A percentile compares a stretch with the other conserved stretches of the same genome.
Conservation (phyloP, 2,329 filamentous ascomycete species). For the Penicillium aurantiogriseum region DNA sequence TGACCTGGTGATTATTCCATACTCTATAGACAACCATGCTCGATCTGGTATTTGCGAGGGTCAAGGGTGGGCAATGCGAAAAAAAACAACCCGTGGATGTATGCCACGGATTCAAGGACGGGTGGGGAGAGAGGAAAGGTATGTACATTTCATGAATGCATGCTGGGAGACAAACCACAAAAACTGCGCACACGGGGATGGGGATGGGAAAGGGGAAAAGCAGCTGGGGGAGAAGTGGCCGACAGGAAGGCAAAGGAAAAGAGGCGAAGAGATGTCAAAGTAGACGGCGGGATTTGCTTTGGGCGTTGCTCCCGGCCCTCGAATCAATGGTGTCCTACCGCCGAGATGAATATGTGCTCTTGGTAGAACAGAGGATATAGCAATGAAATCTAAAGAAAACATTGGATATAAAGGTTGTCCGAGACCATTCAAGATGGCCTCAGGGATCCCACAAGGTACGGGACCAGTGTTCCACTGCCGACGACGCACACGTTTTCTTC, state of each 20-base stretch:
- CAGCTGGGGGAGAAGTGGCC: conserved; percentile 5
- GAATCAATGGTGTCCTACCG: conserved; percentile 1
- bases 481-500: conserved; percentile 10
- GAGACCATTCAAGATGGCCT: neutral
- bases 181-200: conserved; percentile 16
- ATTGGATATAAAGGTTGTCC: neutral
- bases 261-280: neutral
- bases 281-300: neutral
- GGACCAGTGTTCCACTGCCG: neutral
- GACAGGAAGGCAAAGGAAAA: conserved; percentile 6
- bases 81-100: conserved; percentile 7
- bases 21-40: conserved; percentile 32
- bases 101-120: conserved; percentile 15
- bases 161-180: conserved; percentile 24
- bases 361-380: neutral
- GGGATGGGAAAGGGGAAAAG: conserved; percentile 12
- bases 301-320: neutral
- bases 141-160: conserved; percentile 37
- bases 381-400: neutral
- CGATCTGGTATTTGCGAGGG: conserved; percentile 29
- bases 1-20: conserved; percentile 30
- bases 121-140: conserved; percentile 18
- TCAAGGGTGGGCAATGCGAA: conserved; percentile 20
- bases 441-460: neutral
- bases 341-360: neutral